Evolutionary conservation across 257 asterid species (phyloP).

Genomic region (Gynochthodes officinalis): DNA sequence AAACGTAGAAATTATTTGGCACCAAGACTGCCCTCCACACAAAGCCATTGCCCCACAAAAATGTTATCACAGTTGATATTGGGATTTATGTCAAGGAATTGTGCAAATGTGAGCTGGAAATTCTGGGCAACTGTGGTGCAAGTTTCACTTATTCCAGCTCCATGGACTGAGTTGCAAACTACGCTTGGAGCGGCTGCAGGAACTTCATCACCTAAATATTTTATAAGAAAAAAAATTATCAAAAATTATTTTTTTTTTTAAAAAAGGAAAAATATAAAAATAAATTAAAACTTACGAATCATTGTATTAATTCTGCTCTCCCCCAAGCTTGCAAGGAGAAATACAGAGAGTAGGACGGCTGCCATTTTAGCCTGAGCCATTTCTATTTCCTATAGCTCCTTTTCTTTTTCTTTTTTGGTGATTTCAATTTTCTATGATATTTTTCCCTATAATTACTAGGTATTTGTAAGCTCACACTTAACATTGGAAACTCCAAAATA

Average conservation of each 20-base stretch:
- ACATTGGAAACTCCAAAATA: conserved; percentile 3
- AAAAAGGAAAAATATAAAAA: neutral
- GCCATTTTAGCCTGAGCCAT: conserved; percentile 1
- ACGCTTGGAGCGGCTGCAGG: too few relatives aligned
- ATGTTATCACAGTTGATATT: conserved; percentile 25
- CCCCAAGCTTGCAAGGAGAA: conserved; percentile 1
- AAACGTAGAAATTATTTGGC: neutral
- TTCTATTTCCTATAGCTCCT: neutral
- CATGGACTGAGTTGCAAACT: conserved; percentile 18
- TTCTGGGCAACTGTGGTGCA: conserved; percentile 14
- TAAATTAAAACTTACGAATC: neutral
- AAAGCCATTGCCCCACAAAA: conserved; percentile 30
- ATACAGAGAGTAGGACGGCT: neutral
- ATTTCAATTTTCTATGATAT: too few relatives aligned
- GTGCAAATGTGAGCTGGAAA: neutral
- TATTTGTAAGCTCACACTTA: neutral
- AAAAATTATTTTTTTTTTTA: too few relatives aligned
- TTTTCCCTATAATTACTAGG: neutral
- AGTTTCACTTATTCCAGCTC: conserved; percentile 18
- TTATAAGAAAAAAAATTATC: too few relatives aligned
- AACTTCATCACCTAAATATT: neutral
- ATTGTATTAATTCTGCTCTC: neutral
- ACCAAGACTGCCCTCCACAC: conserved; percentile 14
- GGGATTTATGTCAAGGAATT: conserved; percentile 22
- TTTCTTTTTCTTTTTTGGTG: too few relatives aligned